Evolutionary conservation across 2,329 filamentous ascomycete genomes (phyloP), one percentile per base, ranked within the genome.

Genomic region (Sarocladium oryzae): DNA sequence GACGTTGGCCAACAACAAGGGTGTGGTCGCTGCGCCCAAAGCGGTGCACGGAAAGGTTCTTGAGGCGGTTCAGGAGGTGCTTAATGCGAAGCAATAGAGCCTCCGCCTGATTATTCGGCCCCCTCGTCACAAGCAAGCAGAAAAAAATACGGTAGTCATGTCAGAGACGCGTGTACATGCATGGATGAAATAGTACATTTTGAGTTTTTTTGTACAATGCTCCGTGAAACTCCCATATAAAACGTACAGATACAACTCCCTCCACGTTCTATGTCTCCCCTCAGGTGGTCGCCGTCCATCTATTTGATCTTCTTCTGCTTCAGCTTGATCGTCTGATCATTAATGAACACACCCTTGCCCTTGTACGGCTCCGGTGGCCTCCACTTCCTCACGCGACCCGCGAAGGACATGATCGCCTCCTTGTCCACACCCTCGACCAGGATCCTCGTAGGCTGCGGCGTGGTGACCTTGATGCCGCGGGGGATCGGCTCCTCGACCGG

Each of bases 231-330:
- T 20, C 38, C 50, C 37, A 51, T 45, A 51, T 51, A 51, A 51
- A n/a, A 43, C 37, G 18, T 43, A 43, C 37, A 43, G 18, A 36
- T 10, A 9, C 49, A 21, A 18, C n/a, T n/a, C n/a, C n/a, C n/a
- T n/a, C n/a, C n/a, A n/a, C n/a, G n/a, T n/a, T n/a, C n/a, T n/a
- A n/a, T n/a, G n/a, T n/a, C n/a, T n/a, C n/a, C n/a, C n/a, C n/a
- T n/a, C n/a, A n/a, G n/a, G n/a, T n/a, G n/a, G n/a, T n/a, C n/a
- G n/a, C n/a, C n/a, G n/a, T n/a, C 50, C 58, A 41, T 64, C 74
- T 84, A 93, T 78, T 91, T 92, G 69, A 92, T 89, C 81, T 92
- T 93, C 86, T 96, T 99, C 63, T 89, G 86, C 85, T 99, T 99
- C 70, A 99, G 70, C 79, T 87, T 95, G 73, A 99, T 96, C 26